Conservation (phyloP, 2,329 filamentous ascomycete genomes). For the Epichloe typhina region DNA sequence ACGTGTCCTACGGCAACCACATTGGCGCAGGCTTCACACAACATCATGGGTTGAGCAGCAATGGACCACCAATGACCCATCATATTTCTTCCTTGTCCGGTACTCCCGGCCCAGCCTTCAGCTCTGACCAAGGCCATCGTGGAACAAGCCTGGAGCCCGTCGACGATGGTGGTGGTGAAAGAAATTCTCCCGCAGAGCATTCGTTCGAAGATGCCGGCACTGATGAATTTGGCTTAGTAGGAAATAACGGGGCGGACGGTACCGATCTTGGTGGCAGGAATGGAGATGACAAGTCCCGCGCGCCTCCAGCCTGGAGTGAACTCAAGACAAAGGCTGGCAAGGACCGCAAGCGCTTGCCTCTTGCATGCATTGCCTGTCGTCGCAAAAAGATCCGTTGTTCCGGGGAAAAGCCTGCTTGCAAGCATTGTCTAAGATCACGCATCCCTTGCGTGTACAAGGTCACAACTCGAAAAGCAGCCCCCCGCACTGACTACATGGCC, state of each 20-base stretch:
- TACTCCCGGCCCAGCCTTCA: constrained; percentile 13
- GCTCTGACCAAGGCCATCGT: constrained; percentile 11
- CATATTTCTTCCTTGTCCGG: constrained; percentile 6
- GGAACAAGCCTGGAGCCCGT: constrained; percentile 26
- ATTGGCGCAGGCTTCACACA: constrained; percentile 23
- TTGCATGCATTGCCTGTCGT: constrained; percentile 90
- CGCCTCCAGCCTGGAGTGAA: constrained; percentile 61
- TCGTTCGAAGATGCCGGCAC: constrained; percentile 39
- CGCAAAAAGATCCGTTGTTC: constrained; percentile 97
- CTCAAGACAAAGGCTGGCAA: constrained; percentile 89
- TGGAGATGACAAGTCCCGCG: constrained; percentile 46
- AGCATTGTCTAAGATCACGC: constrained; percentile 82
- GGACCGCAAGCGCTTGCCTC: constrained; percentile 79
- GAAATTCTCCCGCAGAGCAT: constrained; percentile 29
- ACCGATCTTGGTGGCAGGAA: constrained; percentile 38
- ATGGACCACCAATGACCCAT: constrained; percentile 9
- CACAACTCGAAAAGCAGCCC: constrained; percentile 84
- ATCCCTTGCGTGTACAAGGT: constrained; percentile 98
- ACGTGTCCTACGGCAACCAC: constrained; percentile 18
- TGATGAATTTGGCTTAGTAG: constrained; percentile 45
- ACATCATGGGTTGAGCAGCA: constrained; percentile 11
- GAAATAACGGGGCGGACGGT: constrained; percentile 33
- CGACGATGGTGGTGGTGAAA: constrained; percentile 31
- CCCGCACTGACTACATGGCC: constrained; percentile 98
- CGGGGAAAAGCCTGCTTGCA: constrained; percentile 93